Conservation (phyloP, 257 asterid species). For the Solanum rostratum region DNA sequence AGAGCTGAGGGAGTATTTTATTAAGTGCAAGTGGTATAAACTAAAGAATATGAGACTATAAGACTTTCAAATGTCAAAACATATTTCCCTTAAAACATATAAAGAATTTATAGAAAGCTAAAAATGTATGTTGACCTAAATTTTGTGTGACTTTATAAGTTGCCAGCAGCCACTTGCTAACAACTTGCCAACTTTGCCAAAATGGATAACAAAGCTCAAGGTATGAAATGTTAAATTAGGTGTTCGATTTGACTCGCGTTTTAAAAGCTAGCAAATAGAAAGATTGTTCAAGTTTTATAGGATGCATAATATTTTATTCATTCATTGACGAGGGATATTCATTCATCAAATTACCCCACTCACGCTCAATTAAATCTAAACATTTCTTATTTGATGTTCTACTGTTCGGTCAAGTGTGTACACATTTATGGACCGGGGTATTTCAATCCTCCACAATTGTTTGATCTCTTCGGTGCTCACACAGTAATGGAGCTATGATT, state of each 20-base stretch:
- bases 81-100: neutral
- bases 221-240: neutral
- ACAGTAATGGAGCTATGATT: no score
- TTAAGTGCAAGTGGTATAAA: neutral
- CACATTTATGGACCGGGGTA: neutral
- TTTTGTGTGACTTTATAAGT: neutral
- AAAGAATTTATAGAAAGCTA: neutral
- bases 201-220: neutral
- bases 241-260: fast-evolving
- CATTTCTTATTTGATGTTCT: neutral
- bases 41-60: neutral
- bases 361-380: no score
- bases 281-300: no score
- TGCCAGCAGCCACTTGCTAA: neutral
- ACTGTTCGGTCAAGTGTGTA: neutral
- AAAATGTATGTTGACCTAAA: neutral
- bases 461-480: neutral
- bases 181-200: neutral
- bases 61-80: neutral
- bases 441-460: neutral
- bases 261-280: neutral
- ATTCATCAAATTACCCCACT: neutral
- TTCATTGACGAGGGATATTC: no score
- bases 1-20: neutral
- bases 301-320: neutral